phyloP scores from a whole-genome alignment of 2,329 filamentous ascomycete species.

The Arthrobotrys sinensis region DNA sequence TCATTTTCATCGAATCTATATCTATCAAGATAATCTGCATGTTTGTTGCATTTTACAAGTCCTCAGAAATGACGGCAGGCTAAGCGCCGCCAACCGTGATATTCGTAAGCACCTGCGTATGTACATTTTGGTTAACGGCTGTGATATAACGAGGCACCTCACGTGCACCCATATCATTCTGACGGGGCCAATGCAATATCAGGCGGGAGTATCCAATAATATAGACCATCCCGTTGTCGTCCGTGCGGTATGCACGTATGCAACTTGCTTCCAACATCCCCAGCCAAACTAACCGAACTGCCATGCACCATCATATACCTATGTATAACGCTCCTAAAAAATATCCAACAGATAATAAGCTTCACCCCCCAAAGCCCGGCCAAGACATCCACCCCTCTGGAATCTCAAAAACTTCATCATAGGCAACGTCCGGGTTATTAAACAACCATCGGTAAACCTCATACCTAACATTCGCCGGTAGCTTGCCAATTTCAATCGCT shows the following conservation, averaged over 20 bases:
- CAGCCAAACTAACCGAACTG: too few relatives aligned
- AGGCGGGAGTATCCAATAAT: too few relatives aligned
- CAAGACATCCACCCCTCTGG: background rate
- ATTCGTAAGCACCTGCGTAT: slow-evolving; percentile 25
- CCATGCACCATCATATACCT: too few relatives aligned
- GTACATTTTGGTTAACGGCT: background rate
- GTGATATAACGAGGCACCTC: background rate
- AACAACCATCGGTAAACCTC: slow-evolving; percentile 1
- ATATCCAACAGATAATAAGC: too few relatives aligned
- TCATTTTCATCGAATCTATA: background rate
- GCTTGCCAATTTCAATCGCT: background rate
- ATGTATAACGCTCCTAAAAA: too few relatives aligned
- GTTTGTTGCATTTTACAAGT: background rate
- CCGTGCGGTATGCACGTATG: too few relatives aligned
- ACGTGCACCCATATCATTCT: background rate
- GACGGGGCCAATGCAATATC: too few relatives aligned
- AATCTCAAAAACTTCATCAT: background rate
- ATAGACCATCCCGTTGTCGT: too few relatives aligned
- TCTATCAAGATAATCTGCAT: background rate
- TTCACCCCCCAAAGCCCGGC: too few relatives aligned
- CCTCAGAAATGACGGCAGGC: background rate
- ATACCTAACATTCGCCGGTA: slow-evolving; percentile 1
- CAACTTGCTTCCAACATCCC: too few relatives aligned
- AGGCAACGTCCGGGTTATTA: background rate
- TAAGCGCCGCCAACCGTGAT: slow-evolving; percentile 28